These are phyloP conservation scores for Stagonosporopsis chrysanthemi DNA, from an alignment of 2,329 filamentous ascomycete species.

Conservation along the genomic window DNA sequence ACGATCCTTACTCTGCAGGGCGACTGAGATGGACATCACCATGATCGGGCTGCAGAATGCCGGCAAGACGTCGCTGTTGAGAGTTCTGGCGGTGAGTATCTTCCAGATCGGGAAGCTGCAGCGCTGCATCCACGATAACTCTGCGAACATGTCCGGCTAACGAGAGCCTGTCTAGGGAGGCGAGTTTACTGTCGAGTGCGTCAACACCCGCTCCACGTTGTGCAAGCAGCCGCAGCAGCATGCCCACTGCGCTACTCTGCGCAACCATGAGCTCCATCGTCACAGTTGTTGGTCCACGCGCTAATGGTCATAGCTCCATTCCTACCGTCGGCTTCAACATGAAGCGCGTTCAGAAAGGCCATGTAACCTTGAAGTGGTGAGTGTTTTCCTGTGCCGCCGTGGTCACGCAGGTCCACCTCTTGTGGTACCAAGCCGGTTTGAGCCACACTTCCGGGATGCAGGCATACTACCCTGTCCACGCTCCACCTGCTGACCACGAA, in stretches of 20 bases:
- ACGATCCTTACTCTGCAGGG: constrained; percentile 64
- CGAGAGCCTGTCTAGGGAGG: constrained; percentile 72
- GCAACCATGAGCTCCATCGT: constrained; percentile 37
- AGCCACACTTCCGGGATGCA: constrained; percentile 41
- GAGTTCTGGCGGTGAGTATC: constrained; percentile 87
- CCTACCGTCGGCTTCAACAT: constrained; percentile 99
- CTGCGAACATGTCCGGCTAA: constrained; percentile 35
- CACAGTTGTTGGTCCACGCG: constrained; percentile 37
- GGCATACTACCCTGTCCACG: constrained; percentile 38
- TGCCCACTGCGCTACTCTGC: constrained; percentile 38
- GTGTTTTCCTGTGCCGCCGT: constrained; percentile 44
- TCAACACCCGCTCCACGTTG: constrained; percentile 43
- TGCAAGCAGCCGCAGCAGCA: constrained; percentile 38
- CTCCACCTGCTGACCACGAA: constrained; percentile 48
- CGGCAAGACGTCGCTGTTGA: constrained; percentile 92
- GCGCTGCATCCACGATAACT: constrained; percentile 34
- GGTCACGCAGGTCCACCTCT: constrained; percentile 48
- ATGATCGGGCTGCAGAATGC: constrained; percentile 99
- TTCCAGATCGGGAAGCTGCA: constrained; percentile 43
- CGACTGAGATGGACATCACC: constrained; percentile 99
- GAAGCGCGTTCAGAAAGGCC: constrained; percentile 96
- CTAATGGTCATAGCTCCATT: constrained; percentile 77
- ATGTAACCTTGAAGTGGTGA: constrained; percentile 95
- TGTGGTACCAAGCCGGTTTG: constrained; percentile 46
- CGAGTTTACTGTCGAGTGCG: constrained; percentile 99